Percentiles rank a stretch among this genome's conserved stretches.
Evolutionary conservation across 139 green algal genomes (phyloP).

Genomic region (Closterium sp.): DNA sequence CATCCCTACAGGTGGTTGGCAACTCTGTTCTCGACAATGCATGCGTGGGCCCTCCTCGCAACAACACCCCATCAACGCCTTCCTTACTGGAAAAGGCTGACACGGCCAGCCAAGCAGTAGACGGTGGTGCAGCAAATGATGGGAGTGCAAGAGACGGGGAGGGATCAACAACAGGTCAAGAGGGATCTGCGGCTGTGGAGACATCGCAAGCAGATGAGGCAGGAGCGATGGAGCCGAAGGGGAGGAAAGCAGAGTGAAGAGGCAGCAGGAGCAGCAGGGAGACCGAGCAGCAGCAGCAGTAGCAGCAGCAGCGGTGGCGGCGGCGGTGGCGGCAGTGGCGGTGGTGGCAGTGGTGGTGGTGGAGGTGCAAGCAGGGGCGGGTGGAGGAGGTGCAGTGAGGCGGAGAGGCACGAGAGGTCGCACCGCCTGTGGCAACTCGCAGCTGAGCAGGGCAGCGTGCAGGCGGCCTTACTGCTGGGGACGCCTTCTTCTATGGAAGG

Average conservation of each 20-base stretch:
- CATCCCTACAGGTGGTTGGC: background rate
- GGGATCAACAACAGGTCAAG: background rate
- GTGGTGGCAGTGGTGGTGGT: background rate
- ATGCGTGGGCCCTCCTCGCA: background rate
- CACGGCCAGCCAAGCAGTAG: too few relatives aligned
- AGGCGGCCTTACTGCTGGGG: conserved; percentile 74
- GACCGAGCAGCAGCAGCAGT: background rate
- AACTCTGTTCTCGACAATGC: background rate
- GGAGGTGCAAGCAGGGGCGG: background rate
- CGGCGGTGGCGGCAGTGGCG: background rate
- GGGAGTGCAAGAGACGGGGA: background rate
- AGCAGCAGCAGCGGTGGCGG: background rate
- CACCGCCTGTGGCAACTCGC: conserved; percentile 46
- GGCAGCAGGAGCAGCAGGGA: background rate
- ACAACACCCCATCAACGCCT: background rate
- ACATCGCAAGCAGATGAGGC: background rate
- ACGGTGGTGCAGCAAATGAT: too few relatives aligned
- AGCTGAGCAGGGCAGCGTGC: conserved; percentile 75
- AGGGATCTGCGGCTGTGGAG: background rate
- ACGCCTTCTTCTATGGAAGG: conserved; percentile 84
- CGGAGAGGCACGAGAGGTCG: conserved; percentile 30
- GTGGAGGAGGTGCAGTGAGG: conserved; percentile 7
- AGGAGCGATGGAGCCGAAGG: background rate
- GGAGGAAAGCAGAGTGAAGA: background rate
- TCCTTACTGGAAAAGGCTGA: background rate